phyloP scores from a whole-genome alignment of 352 stramenopile genomes.

The Pythium angustatum region DNA sequence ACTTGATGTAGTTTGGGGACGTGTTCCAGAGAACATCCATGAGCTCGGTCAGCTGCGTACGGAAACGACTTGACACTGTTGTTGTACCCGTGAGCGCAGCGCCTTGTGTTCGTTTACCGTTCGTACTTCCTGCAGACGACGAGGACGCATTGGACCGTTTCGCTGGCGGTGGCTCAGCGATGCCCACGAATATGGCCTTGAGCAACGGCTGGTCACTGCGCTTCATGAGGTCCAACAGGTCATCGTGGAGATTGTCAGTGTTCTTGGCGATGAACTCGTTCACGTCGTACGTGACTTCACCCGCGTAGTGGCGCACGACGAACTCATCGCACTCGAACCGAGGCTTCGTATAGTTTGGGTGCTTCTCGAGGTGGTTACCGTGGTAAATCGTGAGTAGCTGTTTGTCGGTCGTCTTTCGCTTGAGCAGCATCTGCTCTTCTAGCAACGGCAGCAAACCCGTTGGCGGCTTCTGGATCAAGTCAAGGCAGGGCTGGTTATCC shows the following conservation, averaged over 20 bases:
- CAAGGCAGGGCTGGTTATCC: conserved; percentile 77
- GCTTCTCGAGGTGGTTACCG: conserved; percentile 70
- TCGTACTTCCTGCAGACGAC: not conserved
- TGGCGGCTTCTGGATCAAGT: conserved; percentile 82
- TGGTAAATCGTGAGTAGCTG: conserved; percentile 86
- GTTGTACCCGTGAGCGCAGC: conserved; percentile 54
- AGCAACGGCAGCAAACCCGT: conserved; percentile 78
- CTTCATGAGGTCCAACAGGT: conserved; percentile 77
- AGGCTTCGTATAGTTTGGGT: conserved; percentile 68
- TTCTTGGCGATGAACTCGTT: conserved; percentile 89
- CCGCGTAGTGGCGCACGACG: conserved; percentile 84
- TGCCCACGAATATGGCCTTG: conserved; percentile 52
- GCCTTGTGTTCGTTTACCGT: conserved; percentile 16
- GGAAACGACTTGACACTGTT: conserved; percentile 73
- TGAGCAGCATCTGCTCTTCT: conserved; percentile 88
- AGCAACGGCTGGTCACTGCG: conserved; percentile 66
- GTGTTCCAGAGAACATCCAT: conserved; percentile 86
- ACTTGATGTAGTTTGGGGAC: conserved; percentile 94
- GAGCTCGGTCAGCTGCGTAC: conserved; percentile 75
- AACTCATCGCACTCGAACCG: conserved; percentile 86
- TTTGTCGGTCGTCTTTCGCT: conserved; percentile 84
- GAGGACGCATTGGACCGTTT: conserved; percentile 21
- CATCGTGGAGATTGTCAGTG: conserved; percentile 89
- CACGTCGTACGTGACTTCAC: conserved; percentile 80
- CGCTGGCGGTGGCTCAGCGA: not conserved